Evolutionary conservation across 2,329 filamentous ascomycete genomes (phyloP).

Genomic region (Fusarium illudens): DNA sequence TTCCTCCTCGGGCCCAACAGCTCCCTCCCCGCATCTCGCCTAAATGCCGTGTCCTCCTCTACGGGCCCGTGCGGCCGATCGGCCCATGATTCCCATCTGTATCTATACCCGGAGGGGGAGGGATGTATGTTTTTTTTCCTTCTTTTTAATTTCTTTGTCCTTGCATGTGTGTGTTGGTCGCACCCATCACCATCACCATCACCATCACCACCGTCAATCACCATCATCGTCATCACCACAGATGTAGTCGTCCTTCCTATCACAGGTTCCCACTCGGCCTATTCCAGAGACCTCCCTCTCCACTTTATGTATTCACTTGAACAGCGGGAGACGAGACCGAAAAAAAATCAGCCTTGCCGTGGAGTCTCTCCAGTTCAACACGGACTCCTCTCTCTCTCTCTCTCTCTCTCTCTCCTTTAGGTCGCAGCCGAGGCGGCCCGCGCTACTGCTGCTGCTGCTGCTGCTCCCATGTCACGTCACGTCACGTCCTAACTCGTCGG

Average conservation of each 20-base stretch:
- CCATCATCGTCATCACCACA: background rate
- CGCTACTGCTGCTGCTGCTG: conserved; percentile 1
- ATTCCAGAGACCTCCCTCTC: background rate
- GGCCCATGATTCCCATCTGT: conserved; percentile 3
- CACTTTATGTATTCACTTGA: background rate
- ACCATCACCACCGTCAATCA: background rate
- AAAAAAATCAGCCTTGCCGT: background rate
- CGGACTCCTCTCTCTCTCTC: background rate
- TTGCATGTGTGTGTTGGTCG: background rate
- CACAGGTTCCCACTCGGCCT: conserved; percentile 1
- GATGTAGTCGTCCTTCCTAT: background rate
- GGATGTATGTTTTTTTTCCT: no score
- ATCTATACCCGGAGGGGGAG: conserved; percentile 3
- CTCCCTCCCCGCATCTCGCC: conserved; percentile 4
- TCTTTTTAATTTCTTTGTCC: background rate
- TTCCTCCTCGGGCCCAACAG: background rate
- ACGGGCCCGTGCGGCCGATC: conserved; percentile 9
- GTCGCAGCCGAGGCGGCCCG: conserved; percentile 1
- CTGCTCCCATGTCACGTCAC: no score
- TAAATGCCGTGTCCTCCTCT: conserved; percentile 29
- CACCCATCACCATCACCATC: background rate
- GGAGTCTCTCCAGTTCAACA: background rate
- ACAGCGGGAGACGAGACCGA: background rate
- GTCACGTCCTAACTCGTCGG: conserved; percentile 1
- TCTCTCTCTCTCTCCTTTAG: background rate